Conservation (phyloP, 176 grass and related monocot genomes). For the Oryza meyeriana region DNA sequence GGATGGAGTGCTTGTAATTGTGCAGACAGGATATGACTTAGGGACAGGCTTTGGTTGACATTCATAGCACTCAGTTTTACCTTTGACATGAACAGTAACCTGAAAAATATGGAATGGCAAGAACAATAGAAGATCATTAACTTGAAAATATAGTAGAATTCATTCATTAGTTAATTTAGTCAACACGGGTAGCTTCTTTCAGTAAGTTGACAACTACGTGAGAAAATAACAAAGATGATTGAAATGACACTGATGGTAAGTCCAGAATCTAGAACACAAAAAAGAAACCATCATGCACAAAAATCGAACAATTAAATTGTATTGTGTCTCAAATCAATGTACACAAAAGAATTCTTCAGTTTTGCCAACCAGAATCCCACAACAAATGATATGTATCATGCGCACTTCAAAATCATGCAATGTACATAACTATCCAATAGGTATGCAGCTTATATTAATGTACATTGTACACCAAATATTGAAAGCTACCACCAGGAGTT, state of each 20-base stretch:
- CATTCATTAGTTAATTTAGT: not conserved
- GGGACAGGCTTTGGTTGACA: constrained; percentile 93
- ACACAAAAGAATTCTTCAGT: not conserved
- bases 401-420: constrained; percentile 5
- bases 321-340: not conserved
- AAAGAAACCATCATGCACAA: not conserved
- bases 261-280: not conserved
- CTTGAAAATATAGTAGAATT: not conserved
- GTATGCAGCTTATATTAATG: not conserved
- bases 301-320: not conserved
- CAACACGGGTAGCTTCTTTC: not conserved
- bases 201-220: not conserved
- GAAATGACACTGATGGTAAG: not conserved
- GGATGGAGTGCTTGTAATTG: constrained; percentile 95
- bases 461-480: not conserved
- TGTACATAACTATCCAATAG: not conserved
- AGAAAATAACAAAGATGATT: not conserved
- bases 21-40: constrained; percentile 95
- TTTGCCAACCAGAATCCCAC: not conserved
- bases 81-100: constrained; percentile 98
- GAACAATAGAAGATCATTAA: constrained; percentile 12
- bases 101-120: constrained; percentile 38
- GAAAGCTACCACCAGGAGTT: not conserved
- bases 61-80: constrained; percentile 97
- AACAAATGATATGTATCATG: not conserved